phyloP scores from a whole-genome alignment of 192 early-diverging fungal species.

The Umbelopsis ramanniana region DNA sequence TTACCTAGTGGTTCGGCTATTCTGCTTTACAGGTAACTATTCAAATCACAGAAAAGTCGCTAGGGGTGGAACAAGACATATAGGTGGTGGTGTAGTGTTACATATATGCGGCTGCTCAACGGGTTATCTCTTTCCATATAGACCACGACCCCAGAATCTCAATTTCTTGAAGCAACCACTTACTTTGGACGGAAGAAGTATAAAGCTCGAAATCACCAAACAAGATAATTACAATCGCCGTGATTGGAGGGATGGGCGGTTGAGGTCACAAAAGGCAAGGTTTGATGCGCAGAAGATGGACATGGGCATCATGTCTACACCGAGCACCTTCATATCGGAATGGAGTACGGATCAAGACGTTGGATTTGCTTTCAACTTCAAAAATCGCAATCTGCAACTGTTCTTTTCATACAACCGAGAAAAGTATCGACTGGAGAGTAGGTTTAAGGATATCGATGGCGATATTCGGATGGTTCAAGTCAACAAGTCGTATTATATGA shows the following conservation, averaged over 20 bases:
- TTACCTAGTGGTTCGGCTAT: constrained; percentile 13
- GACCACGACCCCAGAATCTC: neutral
- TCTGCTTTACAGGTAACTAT: constrained; percentile 27
- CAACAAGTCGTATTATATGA: constrained; percentile 24
- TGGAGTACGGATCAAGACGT: neutral
- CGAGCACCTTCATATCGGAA: constrained; percentile 32
- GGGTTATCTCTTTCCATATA: neutral
- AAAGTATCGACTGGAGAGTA: constrained; percentile 33
- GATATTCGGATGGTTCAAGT: constrained; percentile 29
- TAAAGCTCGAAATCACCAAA: constrained; percentile 23
- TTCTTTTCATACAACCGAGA: constrained; percentile 29
- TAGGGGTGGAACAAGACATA: too few relatives aligned
- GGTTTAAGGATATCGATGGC: constrained; percentile 40
- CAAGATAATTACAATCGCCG: neutral
- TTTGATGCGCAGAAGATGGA: constrained; percentile 22
- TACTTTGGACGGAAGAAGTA: constrained; percentile 26
- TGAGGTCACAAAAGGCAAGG: neutral
- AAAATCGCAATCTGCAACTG: constrained; percentile 28
- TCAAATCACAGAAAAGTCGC: too few relatives aligned
- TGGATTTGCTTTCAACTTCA: constrained; percentile 28
- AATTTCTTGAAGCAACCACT: constrained; percentile 10
- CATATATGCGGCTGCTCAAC: neutral
- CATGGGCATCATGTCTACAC: constrained; percentile 30
- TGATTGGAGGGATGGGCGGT: neutral
- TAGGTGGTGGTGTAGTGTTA: neutral